Evolutionary conservation across 139 green algal species (phyloP), one percentile per base, ranked within the genome.

Genomic region (Eudorina sp.): DNA sequence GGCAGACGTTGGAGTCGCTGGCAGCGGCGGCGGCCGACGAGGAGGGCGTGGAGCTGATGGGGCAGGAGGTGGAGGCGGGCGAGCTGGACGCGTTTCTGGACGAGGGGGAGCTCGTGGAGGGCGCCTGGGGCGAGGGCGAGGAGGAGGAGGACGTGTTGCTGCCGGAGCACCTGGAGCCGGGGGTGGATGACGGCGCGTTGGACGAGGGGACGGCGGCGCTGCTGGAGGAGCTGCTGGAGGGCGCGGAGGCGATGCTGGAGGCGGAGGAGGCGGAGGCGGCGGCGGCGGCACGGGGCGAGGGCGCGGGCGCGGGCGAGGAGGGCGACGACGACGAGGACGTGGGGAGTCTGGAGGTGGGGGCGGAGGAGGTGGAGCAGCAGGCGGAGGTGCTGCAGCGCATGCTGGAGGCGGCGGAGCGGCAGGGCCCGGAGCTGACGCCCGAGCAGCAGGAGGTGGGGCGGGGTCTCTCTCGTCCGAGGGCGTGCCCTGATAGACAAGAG

Each of bases 391-490:
- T 64, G 45, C 45, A 62, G 73, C 73, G 27, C 45, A 48, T 64
- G 45, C 2, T 64, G 73, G 31, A 0, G 73, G 73, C 27, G 46
- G 73, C 73, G 73, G 73, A 81, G 45, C 13, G 6, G 27, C 45
- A 81, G 45, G 45, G 45, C 45, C 34, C 46, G 73, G 73, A 62
- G 46, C 45, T 62, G 41, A 62, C 73, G 43, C 45, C 43, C 13
- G 45, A 64, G 73, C 73, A 81, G 73, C 45, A 64, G 73, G 45
- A 81, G 73, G 73, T 64, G 73, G 64, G 29, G 64, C 21, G n/a
- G n/a, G 64, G 64, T n/a, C n/a, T n/a, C n/a, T n/a, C n/a, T n/a
- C n/a, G n/a, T n/a, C n/a, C n/a, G n/a, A n/a, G n/a, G n/a, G n/a
- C n/a, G n/a, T n/a, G n/a, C n/a, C n/a, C n/a, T n/a, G n/a, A n/a